Conservation (phyloP, 768 basidiomycete genomes). For the Kondoa subrosea region DNA sequence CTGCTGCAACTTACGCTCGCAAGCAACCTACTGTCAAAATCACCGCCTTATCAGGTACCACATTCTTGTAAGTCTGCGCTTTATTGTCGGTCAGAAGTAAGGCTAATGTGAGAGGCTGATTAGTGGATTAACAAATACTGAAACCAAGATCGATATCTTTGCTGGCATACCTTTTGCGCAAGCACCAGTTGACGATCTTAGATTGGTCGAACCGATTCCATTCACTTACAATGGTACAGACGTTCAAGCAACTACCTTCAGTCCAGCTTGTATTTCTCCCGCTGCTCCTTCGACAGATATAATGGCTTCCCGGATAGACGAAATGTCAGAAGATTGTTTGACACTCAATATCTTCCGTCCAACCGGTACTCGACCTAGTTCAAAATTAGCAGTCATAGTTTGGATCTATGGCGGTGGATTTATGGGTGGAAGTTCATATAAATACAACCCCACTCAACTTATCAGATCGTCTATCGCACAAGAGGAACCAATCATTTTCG, state of each 20-base stretch:
- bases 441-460: constrained; percentile 19
- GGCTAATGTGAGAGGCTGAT: background rate
- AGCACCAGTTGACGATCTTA: constrained; percentile 42
- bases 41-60: background rate
- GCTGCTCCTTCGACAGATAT: background rate
- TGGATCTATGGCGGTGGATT: constrained; percentile 40
- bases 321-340: constrained; percentile 37
- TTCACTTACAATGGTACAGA: constrained; percentile 28
- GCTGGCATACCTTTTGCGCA: constrained; percentile 48
- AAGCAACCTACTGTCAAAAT: too few species aligned
- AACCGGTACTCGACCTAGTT: constrained; percentile 24
- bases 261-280: background rate
- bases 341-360: constrained; percentile 40
- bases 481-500: constrained; percentile 22
- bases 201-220: constrained; percentile 44
- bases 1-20: too few species aligned
- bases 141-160: constrained; percentile 37
- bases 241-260: constrained; percentile 1
- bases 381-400: constrained; percentile 37
- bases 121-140: background rate
- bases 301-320: background rate
- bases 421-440: background rate
- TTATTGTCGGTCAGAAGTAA: background rate
- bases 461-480: background rate
- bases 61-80: background rate